Evolutionary conservation across 2,329 filamentous ascomycete genomes (phyloP).

Genomic region (Claviceps maximensis): DNA sequence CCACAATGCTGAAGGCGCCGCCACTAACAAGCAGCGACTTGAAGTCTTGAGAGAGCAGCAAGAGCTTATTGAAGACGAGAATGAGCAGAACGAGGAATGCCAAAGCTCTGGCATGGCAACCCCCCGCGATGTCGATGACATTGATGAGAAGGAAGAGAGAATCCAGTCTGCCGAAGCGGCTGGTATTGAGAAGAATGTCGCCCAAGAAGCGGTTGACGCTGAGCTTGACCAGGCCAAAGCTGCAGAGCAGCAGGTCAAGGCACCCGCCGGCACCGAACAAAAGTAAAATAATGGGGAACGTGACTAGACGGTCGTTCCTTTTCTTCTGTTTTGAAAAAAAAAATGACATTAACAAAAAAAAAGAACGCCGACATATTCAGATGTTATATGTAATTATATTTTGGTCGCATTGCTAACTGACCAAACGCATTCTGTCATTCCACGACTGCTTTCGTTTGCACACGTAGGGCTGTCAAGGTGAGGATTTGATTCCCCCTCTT

Average conservation of each 20-base stretch:
- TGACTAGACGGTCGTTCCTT: background rate
- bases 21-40: slow-evolving; percentile 96
- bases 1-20: slow-evolving; percentile 88
- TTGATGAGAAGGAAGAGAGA: slow-evolving; percentile 84
- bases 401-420: background rate
- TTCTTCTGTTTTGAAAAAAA: background rate
- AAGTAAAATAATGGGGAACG: background rate
- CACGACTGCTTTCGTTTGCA: slow-evolving; percentile 15
- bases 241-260: slow-evolving; percentile 15
- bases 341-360: background rate
- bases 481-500: background rate
- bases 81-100: slow-evolving; percentile 75
- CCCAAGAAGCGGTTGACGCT: slow-evolving; percentile 40
- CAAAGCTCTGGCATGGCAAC: slow-evolving; percentile 60
- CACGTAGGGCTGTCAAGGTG: slow-evolving; percentile 8
- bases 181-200: slow-evolving; percentile 34
- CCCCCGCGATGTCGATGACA: slow-evolving; percentile 78
- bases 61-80: slow-evolving; percentile 94
- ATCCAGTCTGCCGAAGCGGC: slow-evolving; percentile 36
- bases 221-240: slow-evolving; percentile 33
- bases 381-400: background rate
- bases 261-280: slow-evolving; percentile 1
- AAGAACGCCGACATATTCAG: background rate
- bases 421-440: slow-evolving; percentile 7
- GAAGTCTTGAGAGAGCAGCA: slow-evolving; percentile 98